phyloP scores from a whole-genome alignment of 164 flowering plant species.

The Magnolia sinica region DNA sequence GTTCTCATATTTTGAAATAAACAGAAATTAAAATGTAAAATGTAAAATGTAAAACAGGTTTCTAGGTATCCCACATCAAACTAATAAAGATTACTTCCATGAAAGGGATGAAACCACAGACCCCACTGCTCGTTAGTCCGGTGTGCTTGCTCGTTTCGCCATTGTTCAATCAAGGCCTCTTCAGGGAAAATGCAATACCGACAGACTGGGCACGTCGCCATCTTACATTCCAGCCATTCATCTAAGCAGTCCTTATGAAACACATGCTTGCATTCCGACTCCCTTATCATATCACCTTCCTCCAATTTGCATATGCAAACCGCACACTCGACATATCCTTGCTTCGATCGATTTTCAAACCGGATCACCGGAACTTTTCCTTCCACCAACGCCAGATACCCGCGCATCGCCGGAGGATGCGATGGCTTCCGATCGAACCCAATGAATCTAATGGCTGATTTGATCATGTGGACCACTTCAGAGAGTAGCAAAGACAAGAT shows the following conservation, averaged over 20 bases:
- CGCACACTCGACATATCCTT: not conserved
- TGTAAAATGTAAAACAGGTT: not conserved
- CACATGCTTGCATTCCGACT: conserved; percentile 4
- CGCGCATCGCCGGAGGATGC: not conserved
- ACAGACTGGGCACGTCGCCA: not conserved
- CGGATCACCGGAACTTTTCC: not conserved
- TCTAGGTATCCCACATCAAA: not conserved
- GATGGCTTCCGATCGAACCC: not conserved
- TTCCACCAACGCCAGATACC: not conserved
- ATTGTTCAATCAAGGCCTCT: not conserved
- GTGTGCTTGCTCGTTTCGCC: conserved; percentile 9
- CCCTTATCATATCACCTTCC: conserved; percentile 6
- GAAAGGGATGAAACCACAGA: conserved; percentile 29
- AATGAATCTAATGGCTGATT: not conserved
- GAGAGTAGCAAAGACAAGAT: not conserved
- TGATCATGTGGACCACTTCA: not conserved
- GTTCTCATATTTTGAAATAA: too few relatives aligned
- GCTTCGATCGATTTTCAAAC: not conserved
- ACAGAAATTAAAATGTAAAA: too few relatives aligned
- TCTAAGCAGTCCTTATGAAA: conserved; percentile 14
- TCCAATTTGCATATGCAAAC: conserved; percentile 8
- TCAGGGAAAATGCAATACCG: not conserved
- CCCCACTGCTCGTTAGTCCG: conserved; percentile 32
- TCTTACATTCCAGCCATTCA: not conserved
- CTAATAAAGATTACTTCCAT: conserved; percentile 19